Evolutionary conservation across 805 yeast genomes (phyloP), one percentile per base, ranked within the genome.

Genomic region (Sugiyamaella smithiae): DNA sequence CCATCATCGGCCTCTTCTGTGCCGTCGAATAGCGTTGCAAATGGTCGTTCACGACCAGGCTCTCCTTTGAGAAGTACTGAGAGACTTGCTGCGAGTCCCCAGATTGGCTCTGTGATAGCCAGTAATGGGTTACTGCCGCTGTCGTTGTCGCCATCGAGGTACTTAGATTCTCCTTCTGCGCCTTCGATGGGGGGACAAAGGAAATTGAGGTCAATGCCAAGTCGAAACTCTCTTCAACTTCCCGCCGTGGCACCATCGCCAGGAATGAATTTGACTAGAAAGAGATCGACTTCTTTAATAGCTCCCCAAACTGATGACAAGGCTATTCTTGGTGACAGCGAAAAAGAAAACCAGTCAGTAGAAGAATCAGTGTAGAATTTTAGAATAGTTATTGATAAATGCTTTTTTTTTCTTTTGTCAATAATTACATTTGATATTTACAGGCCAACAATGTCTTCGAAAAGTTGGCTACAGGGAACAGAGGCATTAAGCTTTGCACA

Each of bases 401-500:
- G n/a, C n/a, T n/a, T n/a, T n/a, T n/a, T n/a, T n/a, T n/a, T n/a
- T n/a, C n/a, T n/a, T n/a, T n/a, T n/a, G n/a, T n/a, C n/a, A n/a
- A 33, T 33, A 8, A 14, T 33, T 33, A 14, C 9, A n/a, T 33
- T 7, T 23, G 20, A 20, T 40, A 40, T 40, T 3, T 43, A 26
- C 36, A 43, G 11, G 9, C 88, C 89, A 53, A 93, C 80, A 40
- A 88, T 80, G 38, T 89, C 88, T 49, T 76, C 70, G 62, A 93
- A 91, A 41, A 91, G 67, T 57, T 82, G 73, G 45, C 82, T 81
- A 63, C 96, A 84, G 12, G 90, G 95, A 29, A 93, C 91, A 9
- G 75, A 72, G 1, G 98, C 97, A 35, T 79, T 73, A 67, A 93
- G 74, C 58, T 87, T 78, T 2, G 98, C 86, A 70, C 98, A 91